phyloP scores from a whole-genome alignment of 2,329 filamentous ascomycete species.

The Orbilia blumenaviensis region DNA sequence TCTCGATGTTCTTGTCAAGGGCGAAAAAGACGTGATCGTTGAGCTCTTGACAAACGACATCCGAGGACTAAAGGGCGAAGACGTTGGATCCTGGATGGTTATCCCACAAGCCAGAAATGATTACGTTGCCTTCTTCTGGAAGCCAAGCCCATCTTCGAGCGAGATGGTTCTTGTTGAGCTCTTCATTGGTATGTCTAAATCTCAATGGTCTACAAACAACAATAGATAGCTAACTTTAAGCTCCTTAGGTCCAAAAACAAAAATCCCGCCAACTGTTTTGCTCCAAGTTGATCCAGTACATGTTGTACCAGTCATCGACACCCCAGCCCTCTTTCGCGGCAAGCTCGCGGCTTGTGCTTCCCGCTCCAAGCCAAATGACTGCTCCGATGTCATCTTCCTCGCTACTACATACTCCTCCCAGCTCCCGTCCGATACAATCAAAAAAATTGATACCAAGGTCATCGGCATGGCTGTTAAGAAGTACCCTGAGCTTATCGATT shows the following conservation, averaged over 20 bases:
- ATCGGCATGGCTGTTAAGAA: conserved; percentile 56
- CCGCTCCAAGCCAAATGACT: conserved; percentile 57
- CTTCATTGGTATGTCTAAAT: conserved; percentile 55
- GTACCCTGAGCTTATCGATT: conserved; percentile 57
- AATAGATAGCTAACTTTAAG: conserved; percentile 40
- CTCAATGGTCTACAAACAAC: background rate
- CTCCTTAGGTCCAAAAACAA: conserved; percentile 54
- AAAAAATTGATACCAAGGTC: conserved; percentile 57
- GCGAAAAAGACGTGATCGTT: conserved; percentile 56
- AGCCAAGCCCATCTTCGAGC: conserved; percentile 46
- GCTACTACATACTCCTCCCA: conserved; percentile 55
- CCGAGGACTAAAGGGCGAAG: conserved; percentile 51
- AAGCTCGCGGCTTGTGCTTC: conserved; percentile 57
- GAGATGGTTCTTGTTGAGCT: conserved; percentile 58
- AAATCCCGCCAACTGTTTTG: conserved; percentile 52
- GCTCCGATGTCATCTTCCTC: conserved; percentile 56
- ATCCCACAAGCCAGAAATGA: conserved; percentile 58
- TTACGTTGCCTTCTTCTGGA: conserved; percentile 59
- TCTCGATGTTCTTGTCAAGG: conserved; percentile 58
- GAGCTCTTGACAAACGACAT: conserved; percentile 55
- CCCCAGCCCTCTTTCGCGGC: conserved; percentile 56
- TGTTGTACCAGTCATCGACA: conserved; percentile 56
- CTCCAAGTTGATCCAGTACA: conserved; percentile 53
- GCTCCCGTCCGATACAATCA: conserved; percentile 51
- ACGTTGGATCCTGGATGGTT: conserved; percentile 56